Evolutionary conservation across 2,329 filamentous ascomycete genomes (phyloP).

Genomic region (Talaromyces pinophilus): DNA sequence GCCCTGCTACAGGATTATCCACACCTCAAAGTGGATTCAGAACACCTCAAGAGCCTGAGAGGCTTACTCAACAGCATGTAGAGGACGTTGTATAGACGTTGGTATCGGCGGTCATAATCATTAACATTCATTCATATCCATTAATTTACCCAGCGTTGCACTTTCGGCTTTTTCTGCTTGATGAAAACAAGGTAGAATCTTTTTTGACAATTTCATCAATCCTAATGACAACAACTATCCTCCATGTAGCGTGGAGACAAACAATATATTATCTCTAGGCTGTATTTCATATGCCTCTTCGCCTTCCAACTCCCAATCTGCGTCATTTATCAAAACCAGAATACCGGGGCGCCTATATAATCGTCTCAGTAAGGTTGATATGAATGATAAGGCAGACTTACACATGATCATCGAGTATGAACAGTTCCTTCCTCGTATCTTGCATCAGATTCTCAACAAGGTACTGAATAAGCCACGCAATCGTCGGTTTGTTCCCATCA

Average conservation of each 20-base stretch:
- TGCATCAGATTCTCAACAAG: constrained; percentile 82
- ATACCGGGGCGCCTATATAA: constrained; percentile 82
- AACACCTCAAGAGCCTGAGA: constrained; percentile 47
- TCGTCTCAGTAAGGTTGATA: background rate
- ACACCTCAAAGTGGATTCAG: constrained; percentile 48
- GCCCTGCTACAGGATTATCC: constrained; percentile 41
- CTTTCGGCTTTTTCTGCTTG: constrained; percentile 14
- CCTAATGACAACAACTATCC: constrained; percentile 58
- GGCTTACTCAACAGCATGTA: constrained; percentile 48
- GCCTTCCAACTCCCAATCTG: constrained; percentile 96
- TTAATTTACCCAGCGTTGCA: background rate
- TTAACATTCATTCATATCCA: background rate
- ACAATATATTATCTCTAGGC: constrained; percentile 81
- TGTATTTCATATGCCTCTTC: constrained; percentile 88
- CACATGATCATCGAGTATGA: constrained; percentile 85
- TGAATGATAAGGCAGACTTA: constrained; percentile 54
- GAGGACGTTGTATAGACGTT: constrained; percentile 43
- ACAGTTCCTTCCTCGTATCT: constrained; percentile 81
- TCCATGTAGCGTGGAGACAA: constrained; percentile 94
- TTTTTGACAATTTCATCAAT: constrained; percentile 16
- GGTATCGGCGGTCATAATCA: background rate
- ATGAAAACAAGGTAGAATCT: constrained; percentile 13
- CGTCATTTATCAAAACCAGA: constrained; percentile 94
- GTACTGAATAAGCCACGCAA: constrained; percentile 75
- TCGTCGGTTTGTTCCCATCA: constrained; percentile 63